Percentiles rank a stretch among this genome's conserved stretches.
phyloP scores from a whole-genome alignment of 2,329 filamentous ascomycete species.

The Pseudophaeomoniella oleicola region DNA sequence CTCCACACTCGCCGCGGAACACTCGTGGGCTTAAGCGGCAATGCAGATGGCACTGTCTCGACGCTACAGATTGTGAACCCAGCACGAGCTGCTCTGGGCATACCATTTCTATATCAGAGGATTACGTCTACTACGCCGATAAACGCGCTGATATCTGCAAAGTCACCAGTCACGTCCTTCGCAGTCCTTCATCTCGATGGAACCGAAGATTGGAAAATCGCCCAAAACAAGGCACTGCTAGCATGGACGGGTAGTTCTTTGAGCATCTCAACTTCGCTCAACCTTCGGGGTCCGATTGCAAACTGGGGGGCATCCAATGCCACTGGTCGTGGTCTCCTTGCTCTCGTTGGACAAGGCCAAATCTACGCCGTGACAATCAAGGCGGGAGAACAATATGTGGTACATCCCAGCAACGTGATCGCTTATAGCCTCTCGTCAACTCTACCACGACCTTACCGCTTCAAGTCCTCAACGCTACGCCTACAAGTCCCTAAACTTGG shows the following conservation, averaged over 20 bases:
- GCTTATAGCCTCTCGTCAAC: slow-evolving; percentile 60
- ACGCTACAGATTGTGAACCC: slow-evolving; percentile 79
- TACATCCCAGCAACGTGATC: slow-evolving; percentile 80
- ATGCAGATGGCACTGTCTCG: slow-evolving; percentile 77
- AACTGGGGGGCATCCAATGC: slow-evolving; percentile 87
- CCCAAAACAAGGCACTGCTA: slow-evolving; percentile 75
- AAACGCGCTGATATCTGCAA: slow-evolving; percentile 76
- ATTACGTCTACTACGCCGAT: slow-evolving; percentile 78
- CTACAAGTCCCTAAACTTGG: slow-evolving; percentile 63
- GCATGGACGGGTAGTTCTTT: slow-evolving; percentile 93
- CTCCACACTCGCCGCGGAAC: slow-evolving; percentile 88
- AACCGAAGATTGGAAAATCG: slow-evolving; percentile 86
- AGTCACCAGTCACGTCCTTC: slow-evolving; percentile 74
- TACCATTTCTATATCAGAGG: slow-evolving; percentile 91
- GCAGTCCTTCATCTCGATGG: slow-evolving; percentile 82
- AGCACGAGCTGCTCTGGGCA: slow-evolving; percentile 61
- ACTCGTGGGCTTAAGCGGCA: slow-evolving; percentile 76
- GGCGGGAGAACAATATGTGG: slow-evolving; percentile 77
- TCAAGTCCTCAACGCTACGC: slow-evolving; percentile 60
- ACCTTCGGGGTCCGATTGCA: slow-evolving; percentile 49
- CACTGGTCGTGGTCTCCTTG: slow-evolving; percentile 75
- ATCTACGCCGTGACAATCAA: slow-evolving; percentile 73
- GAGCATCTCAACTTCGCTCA: slow-evolving; percentile 58
- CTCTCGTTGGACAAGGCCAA: slow-evolving; percentile 73
- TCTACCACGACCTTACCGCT: slow-evolving; percentile 69